These are phyloP conservation scores for Daphne laureola DNA, from an alignment of 441 rosid genomes.

Conservation along the genomic window DNA sequence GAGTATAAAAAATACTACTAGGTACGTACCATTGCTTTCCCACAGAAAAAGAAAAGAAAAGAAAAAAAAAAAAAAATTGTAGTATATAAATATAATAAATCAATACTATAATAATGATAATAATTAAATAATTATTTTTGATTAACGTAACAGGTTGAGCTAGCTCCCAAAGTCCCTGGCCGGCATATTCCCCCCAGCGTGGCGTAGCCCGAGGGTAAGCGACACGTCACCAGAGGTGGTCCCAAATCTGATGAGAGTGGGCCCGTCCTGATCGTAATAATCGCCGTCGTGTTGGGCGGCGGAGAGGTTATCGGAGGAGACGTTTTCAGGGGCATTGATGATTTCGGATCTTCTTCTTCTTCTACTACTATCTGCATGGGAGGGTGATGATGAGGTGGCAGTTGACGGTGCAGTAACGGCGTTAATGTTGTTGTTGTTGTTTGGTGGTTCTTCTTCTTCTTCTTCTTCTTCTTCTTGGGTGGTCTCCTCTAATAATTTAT, in stretches of 20 bases:
- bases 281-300: constrained; percentile 1
- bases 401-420: constrained; percentile 16
- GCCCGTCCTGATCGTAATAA: constrained; percentile 11
- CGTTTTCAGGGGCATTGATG: constrained; percentile 52
- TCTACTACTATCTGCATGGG: too few species aligned
- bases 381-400: constrained; percentile 23
- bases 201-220: constrained; percentile 91
- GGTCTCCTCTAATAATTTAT: too few species aligned
- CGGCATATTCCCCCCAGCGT: constrained; percentile 74
- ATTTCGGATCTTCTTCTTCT: constrained; percentile 53
- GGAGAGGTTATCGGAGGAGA: constrained; percentile 22
- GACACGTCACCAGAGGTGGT: constrained; percentile 80
- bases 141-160: too few species aligned
- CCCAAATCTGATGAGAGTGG: constrained; percentile 61
- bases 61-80: constrained; percentile 1
- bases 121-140: neutral
- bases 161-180: constrained; percentile 73
- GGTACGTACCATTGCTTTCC: too few species aligned
- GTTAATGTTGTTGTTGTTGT: constrained; percentile 20
- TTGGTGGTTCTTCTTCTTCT: constrained; percentile 21
- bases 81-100: constrained; percentile 3
- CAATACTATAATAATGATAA: neutral
- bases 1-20: too few species aligned
- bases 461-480: constrained; percentile 15
- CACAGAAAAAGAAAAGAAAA: neutral